Evolutionary conservation across 306 rosid genomes (phyloP), one percentile per base, ranked within the genome.

Genomic region (Gastrolobium villosum): DNA sequence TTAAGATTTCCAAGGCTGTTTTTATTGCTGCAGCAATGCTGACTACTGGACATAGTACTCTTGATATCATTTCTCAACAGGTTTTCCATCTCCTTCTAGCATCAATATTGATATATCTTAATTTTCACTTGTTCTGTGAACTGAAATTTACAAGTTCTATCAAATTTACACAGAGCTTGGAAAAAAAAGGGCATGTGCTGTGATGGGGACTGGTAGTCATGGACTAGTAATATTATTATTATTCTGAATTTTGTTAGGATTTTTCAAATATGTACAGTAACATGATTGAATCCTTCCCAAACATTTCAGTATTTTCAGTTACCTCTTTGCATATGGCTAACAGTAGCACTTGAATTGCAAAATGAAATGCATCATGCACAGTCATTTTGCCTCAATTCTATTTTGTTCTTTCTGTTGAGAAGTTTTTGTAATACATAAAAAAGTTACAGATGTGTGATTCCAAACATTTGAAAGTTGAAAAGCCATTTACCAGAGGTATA

Each of bases 11-110:
- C 20, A 96, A 91, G 86, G 92, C 98, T 62, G 67, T 96, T 72
- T 96, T 96, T 81, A 61, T 96, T 83, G 96, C 97, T 70, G 99
- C 99, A 0, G 87, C 99, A 65, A 93, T 96, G 98, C 76, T 88
- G 84, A 93, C 78, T 45, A 83, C 78, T 3, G 99, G 98, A 79
- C 96, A 96, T 69, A 93, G 92, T 79, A 85, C 91, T 79, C 94
- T 93, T 26, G 97, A 95, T 86, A 86, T 89, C 81, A 82, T 96
- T 84, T 91, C 99, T 77, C 88, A 87, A 74, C 92, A 91, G 99
- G 99, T 95, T 83, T 83, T 35, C 66, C 55, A 70, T 76, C 70
- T 65, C 48, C 49, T 70, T 35, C 61, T 30, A 41, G 72, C 61
- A 10, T 67, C 59, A 50, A 45, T 55, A 86, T 37, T 78, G 37